Base-by-base conservation (phyloP, 805 yeast genomes). In the Nakazawaea populi region DNA sequence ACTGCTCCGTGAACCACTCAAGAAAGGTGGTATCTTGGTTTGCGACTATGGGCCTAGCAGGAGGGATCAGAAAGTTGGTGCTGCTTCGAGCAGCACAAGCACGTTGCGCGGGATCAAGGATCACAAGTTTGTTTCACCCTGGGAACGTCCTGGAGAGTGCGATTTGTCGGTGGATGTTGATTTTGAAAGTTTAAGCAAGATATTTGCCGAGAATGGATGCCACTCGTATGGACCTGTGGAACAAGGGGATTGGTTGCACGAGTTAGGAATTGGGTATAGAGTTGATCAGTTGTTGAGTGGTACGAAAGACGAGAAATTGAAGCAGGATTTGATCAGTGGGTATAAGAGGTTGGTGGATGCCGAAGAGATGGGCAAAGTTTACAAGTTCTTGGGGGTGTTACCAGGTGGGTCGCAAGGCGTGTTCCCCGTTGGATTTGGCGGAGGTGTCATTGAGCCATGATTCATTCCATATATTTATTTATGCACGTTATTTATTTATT, bases 101-200 rank as follows among this genome's bases (percentile, higher is more conserved):
- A 74, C 90, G 0, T 71, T 89, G 36, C 72, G 96, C 35, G 96
- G 89, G 0, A 87, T 89, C 54, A 73, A 76, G 57, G 70, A 80
- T 55, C 95, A 89, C 63, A 77, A 79, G 56, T 76, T 88, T 58
- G 91, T 85, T 0, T 79, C 83, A 27, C 96, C 96, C 1, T 84
- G 87, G 53, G 71, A 64, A n/a, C 72, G 73, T 11, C 94, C 94
- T 0, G 96, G 96, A 1, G 77, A 80, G 36, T 91, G 87, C 3
- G 96, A 89, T 67, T 70, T 89, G 32, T 86, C 95, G 0, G 83
- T 85, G 0, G 95, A 89, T 61, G 96, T 89, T 10, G 96, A 89
- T 63, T 89, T 89, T 62, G 75, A 72, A 31, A 84, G 85, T 28
- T 64, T 89, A 48, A 67, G 66, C 11, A 55, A 62, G 3, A 68